Evolutionary conservation across 2,329 filamentous ascomycete species (phyloP), one percentile per base, ranked within the genome.

Genomic region (Colletotrichum graminicola): DNA sequence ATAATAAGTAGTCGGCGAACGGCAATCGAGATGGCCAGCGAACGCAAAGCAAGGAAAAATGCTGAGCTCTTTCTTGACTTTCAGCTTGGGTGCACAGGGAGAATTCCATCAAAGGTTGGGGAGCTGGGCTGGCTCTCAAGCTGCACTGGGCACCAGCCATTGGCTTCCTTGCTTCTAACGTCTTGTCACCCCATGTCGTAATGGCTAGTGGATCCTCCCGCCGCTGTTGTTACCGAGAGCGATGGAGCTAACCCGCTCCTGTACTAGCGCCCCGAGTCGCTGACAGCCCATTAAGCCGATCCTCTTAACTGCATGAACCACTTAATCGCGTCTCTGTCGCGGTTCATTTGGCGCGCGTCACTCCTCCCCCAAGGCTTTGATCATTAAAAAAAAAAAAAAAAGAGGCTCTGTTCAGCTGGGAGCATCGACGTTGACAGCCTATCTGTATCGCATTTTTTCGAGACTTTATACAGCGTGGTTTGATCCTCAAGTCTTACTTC

Each of bases 171-270:
- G 36, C 52, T 54, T 57, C 45, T 45, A n/a, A 26, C 43, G 47
- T 39, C 51, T 64, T 68, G 65, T 71, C 52, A 71, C 65, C 65
- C 56, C 45, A 69, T 72, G 69, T 72, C 65, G 65, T 64, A 69
- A 68, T 72, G 39, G 14, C 47, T 8, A 41, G 69, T 72, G 69
- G 69, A 54, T 59, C 68, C 65, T 49, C 49, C 61, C 61, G 61
- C 21, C 1, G 36, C 21, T 55, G 36, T 21, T 29, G 41, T 43
- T 45, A 41, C 32, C 32, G 41, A 36, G 34, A 52, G 21, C 1
- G 39, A 45, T 39, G 8, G 36, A 55, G 26, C 61, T 32, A 63
- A 23, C 18, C 8, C 49, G 5, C n/a, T 63, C 14, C 36, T 26
- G 23, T 54, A 23, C 43, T 68, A 69, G 66, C 54, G 68, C 45